A percentile compares a stretch with the other conserved stretches of the same genome.
Evolutionary conservation across 495 filamentous ascomycete genomes (phyloP).

Genomic region (Trichoderma parareesei): DNA sequence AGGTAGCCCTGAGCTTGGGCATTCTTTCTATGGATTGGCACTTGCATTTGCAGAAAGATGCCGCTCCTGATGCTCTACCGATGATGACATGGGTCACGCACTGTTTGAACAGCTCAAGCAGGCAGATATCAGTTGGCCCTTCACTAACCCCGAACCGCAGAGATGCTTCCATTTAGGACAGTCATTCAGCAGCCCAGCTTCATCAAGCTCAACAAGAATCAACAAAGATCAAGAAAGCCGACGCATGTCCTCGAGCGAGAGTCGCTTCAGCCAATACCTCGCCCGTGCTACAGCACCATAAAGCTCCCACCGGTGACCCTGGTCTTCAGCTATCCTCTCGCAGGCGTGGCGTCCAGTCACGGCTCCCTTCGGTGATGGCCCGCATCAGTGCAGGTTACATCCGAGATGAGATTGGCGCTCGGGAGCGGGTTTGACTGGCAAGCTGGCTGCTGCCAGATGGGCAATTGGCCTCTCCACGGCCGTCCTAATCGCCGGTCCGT

Average conservation of each 20-base stretch:
- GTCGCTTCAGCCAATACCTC: too few relatives aligned
- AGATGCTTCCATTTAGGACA: too few relatives aligned
- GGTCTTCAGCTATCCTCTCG: background rate
- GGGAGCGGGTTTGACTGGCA: background rate
- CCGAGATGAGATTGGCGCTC: slow-evolving; percentile 1
- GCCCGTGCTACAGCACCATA: background rate
- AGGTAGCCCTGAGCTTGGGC: too few relatives aligned
- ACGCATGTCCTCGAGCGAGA: too few relatives aligned
- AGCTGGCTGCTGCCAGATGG: background rate
- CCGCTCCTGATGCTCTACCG: too few relatives aligned
- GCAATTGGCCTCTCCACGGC: background rate
- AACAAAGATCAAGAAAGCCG: background rate
- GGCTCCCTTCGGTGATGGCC: background rate
- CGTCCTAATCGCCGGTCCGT: slow-evolving; percentile 1
- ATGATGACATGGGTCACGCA: too few relatives aligned
- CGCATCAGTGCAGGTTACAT: background rate
- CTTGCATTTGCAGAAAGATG: too few relatives aligned
- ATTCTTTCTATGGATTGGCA: too few relatives aligned
- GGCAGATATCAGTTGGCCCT: too few relatives aligned
- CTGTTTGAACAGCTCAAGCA: too few relatives aligned
- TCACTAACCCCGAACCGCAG: too few relatives aligned
- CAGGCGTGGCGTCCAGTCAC: slow-evolving; percentile 1
- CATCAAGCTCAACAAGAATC: background rate
- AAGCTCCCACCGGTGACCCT: background rate
- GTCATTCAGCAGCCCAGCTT: too few relatives aligned